Percentiles rank a stretch among this genome's conserved stretches.
phyloP scores from a whole-genome alignment of 257 asterid species.

The Paraleonurus japonicus region DNA sequence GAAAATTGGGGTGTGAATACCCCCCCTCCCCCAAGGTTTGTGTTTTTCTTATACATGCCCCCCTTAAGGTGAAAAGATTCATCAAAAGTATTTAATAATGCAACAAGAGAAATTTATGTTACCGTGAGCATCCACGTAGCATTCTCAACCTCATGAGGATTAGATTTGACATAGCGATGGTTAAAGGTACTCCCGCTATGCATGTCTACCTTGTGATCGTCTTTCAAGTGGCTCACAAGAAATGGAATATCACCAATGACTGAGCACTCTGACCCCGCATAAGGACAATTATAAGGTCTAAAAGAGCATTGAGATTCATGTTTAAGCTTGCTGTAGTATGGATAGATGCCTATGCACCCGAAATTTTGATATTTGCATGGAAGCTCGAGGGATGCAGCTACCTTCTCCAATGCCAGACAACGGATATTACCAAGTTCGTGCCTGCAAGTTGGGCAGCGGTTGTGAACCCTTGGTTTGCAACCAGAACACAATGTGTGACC shows the following conservation, averaged over 20 bases:
- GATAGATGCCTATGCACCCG: slow-evolving; percentile 44
- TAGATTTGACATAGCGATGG: slow-evolving; percentile 50
- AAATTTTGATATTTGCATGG: slow-evolving; percentile 42
- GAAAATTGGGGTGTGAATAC: too few species aligned
- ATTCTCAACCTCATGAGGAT: slow-evolving; percentile 42
- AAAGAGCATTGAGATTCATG: slow-evolving; percentile 44
- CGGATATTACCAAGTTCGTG: slow-evolving; percentile 48
- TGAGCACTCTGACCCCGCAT: slow-evolving; percentile 48
- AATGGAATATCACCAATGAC: slow-evolving; percentile 43
- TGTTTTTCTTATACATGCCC: background rate
- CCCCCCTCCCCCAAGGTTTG: background rate
- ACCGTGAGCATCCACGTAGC: slow-evolving; percentile 58
- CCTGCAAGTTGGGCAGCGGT: slow-evolving; percentile 49
- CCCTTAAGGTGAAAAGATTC: background rate
- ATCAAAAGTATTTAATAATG: background rate
- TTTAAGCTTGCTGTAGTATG: slow-evolving; percentile 48
- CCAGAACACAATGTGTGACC: slow-evolving; percentile 51
- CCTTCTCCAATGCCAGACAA: slow-evolving; percentile 46
- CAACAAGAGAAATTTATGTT: slow-evolving; percentile 1
- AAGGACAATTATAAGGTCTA: slow-evolving; percentile 48
- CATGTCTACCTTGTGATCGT: slow-evolving; percentile 49
- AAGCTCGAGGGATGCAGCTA: slow-evolving; percentile 48
- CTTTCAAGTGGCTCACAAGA: slow-evolving; percentile 47
- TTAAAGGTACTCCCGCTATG: slow-evolving; percentile 45
- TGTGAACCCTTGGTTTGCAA: slow-evolving; percentile 47